Conservation (phyloP, 495 filamentous ascomycete genomes). For the Xylaria palmicola region DNA sequence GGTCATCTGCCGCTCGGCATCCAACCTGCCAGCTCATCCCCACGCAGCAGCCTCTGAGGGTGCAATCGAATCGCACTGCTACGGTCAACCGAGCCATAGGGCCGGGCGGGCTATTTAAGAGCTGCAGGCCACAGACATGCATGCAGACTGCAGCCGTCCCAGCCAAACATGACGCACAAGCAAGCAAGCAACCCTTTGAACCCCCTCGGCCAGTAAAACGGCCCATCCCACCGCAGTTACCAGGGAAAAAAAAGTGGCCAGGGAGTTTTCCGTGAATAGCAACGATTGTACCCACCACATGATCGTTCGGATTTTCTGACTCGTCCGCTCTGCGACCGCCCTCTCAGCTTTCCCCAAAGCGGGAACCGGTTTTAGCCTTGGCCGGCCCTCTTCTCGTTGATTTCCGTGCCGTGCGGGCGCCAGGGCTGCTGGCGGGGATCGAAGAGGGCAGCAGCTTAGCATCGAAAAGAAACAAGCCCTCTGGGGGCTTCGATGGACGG, state of each 20-base stretch:
- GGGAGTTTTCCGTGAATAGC: slow-evolving; percentile 11
- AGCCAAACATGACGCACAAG: slow-evolving; percentile 7
- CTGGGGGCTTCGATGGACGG: neutral
- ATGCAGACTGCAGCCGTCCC: slow-evolving; percentile 15
- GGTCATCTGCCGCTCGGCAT: slow-evolving; percentile 14
- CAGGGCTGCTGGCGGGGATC: neutral
- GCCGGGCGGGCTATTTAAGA: slow-evolving; percentile 11
- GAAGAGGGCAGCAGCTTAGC: no score
- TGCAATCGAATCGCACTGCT: neutral
- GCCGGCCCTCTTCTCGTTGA: neutral
- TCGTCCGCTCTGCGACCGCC: slow-evolving; percentile 1
- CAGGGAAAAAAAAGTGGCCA: slow-evolving; percentile 9
- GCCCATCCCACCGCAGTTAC: slow-evolving; percentile 12
- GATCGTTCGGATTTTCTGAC: slow-evolving; percentile 11
- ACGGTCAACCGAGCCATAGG: slow-evolving; percentile 17
- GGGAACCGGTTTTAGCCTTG: slow-evolving; percentile 4
- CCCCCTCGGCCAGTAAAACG: slow-evolving; percentile 7
- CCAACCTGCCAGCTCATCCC: slow-evolving; percentile 11
- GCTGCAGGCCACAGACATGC: slow-evolving; percentile 17
- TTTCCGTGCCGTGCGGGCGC: neutral
- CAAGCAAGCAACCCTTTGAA: slow-evolving; percentile 9
- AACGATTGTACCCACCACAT: slow-evolving; percentile 12
- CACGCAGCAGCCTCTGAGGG: neutral
- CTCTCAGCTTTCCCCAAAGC: neutral
- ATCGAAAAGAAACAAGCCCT: no score